These are phyloP conservation scores for Scheffersomyces quercinus DNA, from an alignment of 1,139 yeast species.

Conservation along the genomic window DNA sequence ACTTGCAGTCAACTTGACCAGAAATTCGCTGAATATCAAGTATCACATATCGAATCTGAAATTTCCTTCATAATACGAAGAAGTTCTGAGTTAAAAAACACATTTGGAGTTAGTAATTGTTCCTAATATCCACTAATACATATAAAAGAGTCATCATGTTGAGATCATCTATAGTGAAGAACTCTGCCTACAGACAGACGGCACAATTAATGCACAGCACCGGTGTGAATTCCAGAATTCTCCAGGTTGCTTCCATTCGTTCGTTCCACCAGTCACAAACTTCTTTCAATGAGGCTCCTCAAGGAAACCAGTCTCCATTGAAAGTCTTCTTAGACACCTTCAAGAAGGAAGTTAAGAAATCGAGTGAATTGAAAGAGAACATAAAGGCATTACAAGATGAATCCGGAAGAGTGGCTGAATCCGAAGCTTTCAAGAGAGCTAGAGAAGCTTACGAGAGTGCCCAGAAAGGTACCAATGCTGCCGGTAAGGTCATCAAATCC, in stretches of 20 bases:
- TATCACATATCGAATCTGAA: no score
- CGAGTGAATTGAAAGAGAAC: slow-evolving; percentile 85
- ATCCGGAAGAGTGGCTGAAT: slow-evolving; percentile 91
- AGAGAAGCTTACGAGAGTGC: slow-evolving; percentile 91
- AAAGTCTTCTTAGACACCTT: slow-evolving; percentile 94
- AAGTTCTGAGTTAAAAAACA: no score
- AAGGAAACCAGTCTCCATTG: slow-evolving; percentile 64
- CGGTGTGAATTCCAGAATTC: neutral
- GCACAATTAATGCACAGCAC: no score
- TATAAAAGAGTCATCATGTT: no score
- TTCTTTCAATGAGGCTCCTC: slow-evolving; percentile 19
- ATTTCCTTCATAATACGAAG: no score
- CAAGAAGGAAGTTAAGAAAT: slow-evolving; percentile 85
- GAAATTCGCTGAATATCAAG: no score
- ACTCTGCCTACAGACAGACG: no score
- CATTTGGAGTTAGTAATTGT: no score
- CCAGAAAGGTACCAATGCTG: slow-evolving; percentile 75
- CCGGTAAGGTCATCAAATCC: slow-evolving; percentile 79
- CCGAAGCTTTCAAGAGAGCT: slow-evolving; percentile 91
- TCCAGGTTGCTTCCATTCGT: neutral
- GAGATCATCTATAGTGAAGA: no score
- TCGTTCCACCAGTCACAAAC: neutral
- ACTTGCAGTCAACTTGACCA: no score
- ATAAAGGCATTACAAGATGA: slow-evolving; percentile 96
- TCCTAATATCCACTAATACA: no score